These are phyloP conservation scores for Arctium minus DNA, from an alignment of 129 eudicot genomes.

Conservation along the genomic window DNA sequence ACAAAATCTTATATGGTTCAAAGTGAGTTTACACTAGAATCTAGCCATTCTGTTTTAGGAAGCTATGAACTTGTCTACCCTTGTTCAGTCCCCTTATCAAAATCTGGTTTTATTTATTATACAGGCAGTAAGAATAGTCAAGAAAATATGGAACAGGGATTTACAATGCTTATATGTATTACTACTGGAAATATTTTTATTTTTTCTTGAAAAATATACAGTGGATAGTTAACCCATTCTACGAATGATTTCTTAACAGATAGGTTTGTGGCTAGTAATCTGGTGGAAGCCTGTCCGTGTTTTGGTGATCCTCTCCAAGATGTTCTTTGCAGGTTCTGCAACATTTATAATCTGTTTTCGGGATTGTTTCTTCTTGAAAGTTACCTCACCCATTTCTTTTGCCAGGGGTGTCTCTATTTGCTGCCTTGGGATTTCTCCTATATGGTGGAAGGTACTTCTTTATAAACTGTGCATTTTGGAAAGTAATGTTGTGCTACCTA, in stretches of 20 bases:
- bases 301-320: slow-evolving; percentile 60
- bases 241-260: slow-evolving; percentile 39
- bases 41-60: too few species aligned
- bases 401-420: slow-evolving; percentile 79
- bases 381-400: neutral
- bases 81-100: too few species aligned
- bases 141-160: neutral
- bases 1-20: too few species aligned
- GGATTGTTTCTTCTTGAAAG: neutral
- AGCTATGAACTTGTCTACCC: too few species aligned
- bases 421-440: slow-evolving; percentile 80
- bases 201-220: neutral
- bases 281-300: slow-evolving; percentile 78
- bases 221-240: neutral
- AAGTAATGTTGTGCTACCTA: neutral
- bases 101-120: too few species aligned
- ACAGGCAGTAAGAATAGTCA: neutral
- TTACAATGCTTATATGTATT: neutral
- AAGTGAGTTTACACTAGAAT: too few species aligned
- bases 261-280: slow-evolving; percentile 64
- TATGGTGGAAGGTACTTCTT: slow-evolving; percentile 83
- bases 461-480: neutral
- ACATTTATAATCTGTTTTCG: neutral
- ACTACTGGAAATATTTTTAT: too few species aligned
- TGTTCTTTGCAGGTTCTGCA: slow-evolving; percentile 75